Evolutionary conservation across 2,329 filamentous ascomycete species (phyloP).

Genomic region (Colletotrichum incanum): DNA sequence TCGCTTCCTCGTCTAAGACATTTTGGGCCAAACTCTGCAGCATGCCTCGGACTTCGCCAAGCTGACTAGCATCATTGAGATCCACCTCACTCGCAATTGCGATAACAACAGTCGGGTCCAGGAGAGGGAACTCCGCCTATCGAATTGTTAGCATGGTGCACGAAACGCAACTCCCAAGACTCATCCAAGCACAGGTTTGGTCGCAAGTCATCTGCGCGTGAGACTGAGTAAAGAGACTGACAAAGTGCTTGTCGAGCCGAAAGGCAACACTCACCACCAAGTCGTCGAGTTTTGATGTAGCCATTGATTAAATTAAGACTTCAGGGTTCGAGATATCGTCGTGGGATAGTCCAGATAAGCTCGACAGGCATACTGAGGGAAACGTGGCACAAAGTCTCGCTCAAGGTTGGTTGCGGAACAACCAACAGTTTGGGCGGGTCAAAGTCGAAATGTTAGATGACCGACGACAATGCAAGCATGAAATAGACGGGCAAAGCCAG

Average conservation of each 20-base stretch:
- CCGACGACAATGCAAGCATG: not conserved
- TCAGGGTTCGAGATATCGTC: constrained; percentile 41
- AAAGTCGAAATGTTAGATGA: not conserved
- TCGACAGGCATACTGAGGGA: constrained; percentile 34
- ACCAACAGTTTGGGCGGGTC: not conserved
- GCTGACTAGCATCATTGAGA: constrained; percentile 66
- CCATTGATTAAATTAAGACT: constrained; percentile 17
- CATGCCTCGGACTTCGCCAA: constrained; percentile 69
- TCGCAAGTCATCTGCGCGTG: not conserved
- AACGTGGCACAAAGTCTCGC: not conserved
- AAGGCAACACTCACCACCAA: constrained; percentile 33
- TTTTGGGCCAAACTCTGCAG: constrained; percentile 77
- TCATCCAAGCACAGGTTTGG: not conserved
- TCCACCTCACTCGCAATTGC: constrained; percentile 84
- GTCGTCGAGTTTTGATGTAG: constrained; percentile 35
- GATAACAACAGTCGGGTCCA: constrained; percentile 84
- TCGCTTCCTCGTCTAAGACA: constrained; percentile 78
- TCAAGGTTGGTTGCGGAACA: constrained; percentile 1
- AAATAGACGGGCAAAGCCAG: not conserved
- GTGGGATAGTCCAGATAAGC: constrained; percentile 28
- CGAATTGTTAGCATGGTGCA: not conserved
- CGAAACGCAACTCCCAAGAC: not conserved
- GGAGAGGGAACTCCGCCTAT: constrained; percentile 61
- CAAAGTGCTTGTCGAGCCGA: not conserved
- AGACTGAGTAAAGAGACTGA: not conserved